Conservation (phyloP, 768 basidiomycete genomes). For the Pleurotus giganteus region DNA sequence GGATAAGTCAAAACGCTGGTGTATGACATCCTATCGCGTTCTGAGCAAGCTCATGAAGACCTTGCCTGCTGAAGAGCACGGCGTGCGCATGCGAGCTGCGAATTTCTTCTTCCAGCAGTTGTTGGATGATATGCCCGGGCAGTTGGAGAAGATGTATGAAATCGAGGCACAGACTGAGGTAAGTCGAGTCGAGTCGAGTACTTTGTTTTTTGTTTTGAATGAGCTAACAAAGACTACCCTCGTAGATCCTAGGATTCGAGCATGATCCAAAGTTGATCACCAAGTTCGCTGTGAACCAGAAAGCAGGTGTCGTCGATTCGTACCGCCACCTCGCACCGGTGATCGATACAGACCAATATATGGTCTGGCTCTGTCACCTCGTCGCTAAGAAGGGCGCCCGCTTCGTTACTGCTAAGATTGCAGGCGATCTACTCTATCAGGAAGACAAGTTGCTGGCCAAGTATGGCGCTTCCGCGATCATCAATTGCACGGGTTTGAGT, state of each 20-base stretch:
- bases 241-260: slow-evolving; percentile 24
- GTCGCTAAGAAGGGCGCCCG: slow-evolving; percentile 26
- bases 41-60: slow-evolving; percentile 23
- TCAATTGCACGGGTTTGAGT: slow-evolving; percentile 35
- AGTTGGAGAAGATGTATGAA: slow-evolving; percentile 29
- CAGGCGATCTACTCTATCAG: slow-evolving; percentile 27
- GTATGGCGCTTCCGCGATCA: slow-evolving; percentile 28
- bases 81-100: slow-evolving; percentile 30
- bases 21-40: slow-evolving; percentile 32
- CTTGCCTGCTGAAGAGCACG: slow-evolving; percentile 23
- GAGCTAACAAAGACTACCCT: not conserved
- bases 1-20: slow-evolving; percentile 31
- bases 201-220: not conserved
- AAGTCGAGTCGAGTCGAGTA: not conserved
- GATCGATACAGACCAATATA: slow-evolving; percentile 35
- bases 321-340: slow-evolving; percentile 33
- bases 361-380: slow-evolving; percentile 28
- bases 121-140: slow-evolving; percentile 22
- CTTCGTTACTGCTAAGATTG: slow-evolving; percentile 25
- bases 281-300: slow-evolving; percentile 25
- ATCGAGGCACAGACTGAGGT: slow-evolving; percentile 14
- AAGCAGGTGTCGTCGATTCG: slow-evolving; percentile 31
- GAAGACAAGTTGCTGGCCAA: slow-evolving; percentile 22
- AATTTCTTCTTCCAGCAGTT: slow-evolving; percentile 32
- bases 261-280: slow-evolving; percentile 19